phyloP scores from a whole-genome alignment of 139 green algal species.

The Gonium pectorale region DNA sequence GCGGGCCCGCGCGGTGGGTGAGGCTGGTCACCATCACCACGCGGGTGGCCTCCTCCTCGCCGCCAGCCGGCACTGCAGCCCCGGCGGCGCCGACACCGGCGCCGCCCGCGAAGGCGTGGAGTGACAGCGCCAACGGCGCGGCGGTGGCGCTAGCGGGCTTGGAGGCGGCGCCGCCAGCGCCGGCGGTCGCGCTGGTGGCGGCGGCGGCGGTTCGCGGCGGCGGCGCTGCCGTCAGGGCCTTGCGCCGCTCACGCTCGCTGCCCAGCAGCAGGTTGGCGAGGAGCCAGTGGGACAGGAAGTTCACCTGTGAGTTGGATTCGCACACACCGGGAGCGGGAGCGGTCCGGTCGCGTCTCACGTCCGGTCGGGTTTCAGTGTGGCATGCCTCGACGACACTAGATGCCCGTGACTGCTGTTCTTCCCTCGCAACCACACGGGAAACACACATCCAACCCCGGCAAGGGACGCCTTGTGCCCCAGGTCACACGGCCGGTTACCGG shows the following conservation, averaged over 20 bases:
- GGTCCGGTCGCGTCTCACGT: background rate
- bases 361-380: background rate
- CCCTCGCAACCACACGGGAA: too few species aligned
- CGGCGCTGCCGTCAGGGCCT: background rate
- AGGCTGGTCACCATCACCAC: constrained; percentile 67
- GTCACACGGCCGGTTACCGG: too few species aligned
- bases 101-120: background rate
- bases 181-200: background rate
- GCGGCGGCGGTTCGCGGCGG: background rate
- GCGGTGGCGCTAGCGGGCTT: background rate
- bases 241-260: constrained; percentile 17
- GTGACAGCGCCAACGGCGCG: background rate
- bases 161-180: background rate
- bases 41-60: constrained; percentile 31
- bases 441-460: too few species aligned
- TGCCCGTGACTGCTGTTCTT: too few species aligned
- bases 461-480: too few species aligned
- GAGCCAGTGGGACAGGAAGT: constrained; percentile 75
- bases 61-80: background rate
- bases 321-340: background rate
- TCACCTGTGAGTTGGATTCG: constrained; percentile 57
- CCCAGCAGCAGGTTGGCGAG: constrained; percentile 65
- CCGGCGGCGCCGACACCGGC: background rate
- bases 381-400: background rate
- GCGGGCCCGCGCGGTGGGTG: constrained; percentile 59